Evolutionary conservation across 2,329 filamentous ascomycete genomes (phyloP).

Genomic region (Aspergillus fumigatus): DNA sequence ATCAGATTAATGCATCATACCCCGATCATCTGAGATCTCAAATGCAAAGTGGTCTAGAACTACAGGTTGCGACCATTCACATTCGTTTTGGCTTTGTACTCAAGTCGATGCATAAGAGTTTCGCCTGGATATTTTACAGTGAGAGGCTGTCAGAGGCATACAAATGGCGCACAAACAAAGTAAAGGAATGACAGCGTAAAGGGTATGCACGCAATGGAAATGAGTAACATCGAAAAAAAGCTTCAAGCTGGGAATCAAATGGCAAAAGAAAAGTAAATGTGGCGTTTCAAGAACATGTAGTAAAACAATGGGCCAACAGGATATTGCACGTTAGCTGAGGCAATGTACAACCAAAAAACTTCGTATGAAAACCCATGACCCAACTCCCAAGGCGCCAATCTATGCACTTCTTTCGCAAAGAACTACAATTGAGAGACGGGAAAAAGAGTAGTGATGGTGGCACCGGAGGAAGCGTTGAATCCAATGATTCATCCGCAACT

Average conservation of each 20-base stretch:
- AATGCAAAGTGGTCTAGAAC: background rate
- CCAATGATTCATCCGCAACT: background rate
- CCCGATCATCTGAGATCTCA: background rate
- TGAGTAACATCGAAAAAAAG: background rate
- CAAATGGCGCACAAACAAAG: background rate
- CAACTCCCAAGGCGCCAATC: constrained; percentile 22
- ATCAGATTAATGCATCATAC: background rate
- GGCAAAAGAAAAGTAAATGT: constrained; percentile 1
- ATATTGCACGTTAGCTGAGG: constrained; percentile 2
- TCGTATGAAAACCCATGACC: constrained; percentile 9
- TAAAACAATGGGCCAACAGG: background rate
- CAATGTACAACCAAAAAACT: constrained; percentile 14
- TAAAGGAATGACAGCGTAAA: background rate
- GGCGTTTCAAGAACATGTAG: constrained; percentile 1
- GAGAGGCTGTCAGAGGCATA: constrained; percentile 2
- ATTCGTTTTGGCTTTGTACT: background rate
- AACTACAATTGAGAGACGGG: constrained; percentile 1
- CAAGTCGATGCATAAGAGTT: background rate
- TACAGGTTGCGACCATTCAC: background rate
- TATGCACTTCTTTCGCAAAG: constrained; percentile 19
- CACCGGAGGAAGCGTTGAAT: background rate
- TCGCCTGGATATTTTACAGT: constrained; percentile 2
- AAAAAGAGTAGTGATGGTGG: background rate
- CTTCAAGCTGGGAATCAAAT: constrained; percentile 4
- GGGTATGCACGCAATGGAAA: background rate